phyloP scores from a whole-genome alignment of 345 rosid genomes.

The Eucalyptus melliodora region DNA sequence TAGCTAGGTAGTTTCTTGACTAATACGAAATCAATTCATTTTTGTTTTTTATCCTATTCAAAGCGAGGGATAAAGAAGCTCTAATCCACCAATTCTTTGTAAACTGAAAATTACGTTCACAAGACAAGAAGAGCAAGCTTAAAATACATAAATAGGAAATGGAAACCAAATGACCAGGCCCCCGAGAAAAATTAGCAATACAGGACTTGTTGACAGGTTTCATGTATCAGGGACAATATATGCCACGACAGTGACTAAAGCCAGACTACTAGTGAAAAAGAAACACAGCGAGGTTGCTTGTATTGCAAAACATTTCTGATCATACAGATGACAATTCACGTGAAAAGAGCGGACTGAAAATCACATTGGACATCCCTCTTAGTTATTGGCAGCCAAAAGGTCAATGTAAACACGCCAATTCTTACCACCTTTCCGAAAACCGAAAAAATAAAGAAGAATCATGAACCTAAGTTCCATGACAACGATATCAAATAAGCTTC shows the following conservation, averaged over 20 bases:
- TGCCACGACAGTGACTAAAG: neutral
- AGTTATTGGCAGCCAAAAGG: neutral
- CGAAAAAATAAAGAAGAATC: neutral
- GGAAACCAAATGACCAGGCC: neutral
- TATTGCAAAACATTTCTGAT: neutral
- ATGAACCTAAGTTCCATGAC: neutral
- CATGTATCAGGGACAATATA: neutral
- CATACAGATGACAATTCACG: neutral
- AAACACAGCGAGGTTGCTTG: neutral
- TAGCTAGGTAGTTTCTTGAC: neutral
- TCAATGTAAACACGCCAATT: neutral
- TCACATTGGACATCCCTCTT: neutral
- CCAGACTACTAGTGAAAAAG: neutral
- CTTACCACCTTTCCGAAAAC: neutral
- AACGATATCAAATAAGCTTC: neutral
- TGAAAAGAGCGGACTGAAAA: neutral
- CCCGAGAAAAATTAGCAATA: neutral
- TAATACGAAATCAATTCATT: neutral
- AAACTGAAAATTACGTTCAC: neutral
- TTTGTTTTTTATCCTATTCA: neutral
- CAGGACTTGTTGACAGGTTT: neutral
- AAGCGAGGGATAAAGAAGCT: neutral
- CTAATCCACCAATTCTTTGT: neutral
- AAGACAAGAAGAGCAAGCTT: neutral
- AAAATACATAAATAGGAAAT: neutral